These are phyloP conservation scores for Aspergillus proliferans DNA, from an alignment of 2,329 filamentous ascomycete species.

Conservation along the genomic window DNA sequence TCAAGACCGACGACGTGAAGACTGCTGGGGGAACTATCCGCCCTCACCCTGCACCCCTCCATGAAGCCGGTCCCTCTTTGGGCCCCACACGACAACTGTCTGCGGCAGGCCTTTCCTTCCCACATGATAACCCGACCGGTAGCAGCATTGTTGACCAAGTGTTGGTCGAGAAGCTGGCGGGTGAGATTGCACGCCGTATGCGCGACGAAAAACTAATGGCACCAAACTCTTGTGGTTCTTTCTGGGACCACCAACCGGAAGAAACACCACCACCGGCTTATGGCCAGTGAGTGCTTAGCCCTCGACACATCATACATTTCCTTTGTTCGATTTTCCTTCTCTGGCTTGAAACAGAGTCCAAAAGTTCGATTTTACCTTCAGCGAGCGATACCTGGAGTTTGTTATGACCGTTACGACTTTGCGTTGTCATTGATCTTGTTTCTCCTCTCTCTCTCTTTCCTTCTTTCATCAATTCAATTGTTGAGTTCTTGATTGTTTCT, in stretches of 20 bases:
- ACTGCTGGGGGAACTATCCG: constrained; percentile 29
- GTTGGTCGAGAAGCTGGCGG: constrained; percentile 65
- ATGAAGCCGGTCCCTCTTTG: constrained; percentile 22
- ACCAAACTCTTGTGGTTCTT: constrained; percentile 26
- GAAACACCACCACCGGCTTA: constrained; percentile 41
- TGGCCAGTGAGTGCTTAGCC: constrained; percentile 28
- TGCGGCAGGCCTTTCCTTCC: constrained; percentile 30
- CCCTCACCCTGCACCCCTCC: constrained; percentile 15
- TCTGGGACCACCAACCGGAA: constrained; percentile 32
- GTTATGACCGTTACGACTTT: constrained; percentile 18
- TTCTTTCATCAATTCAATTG: background rate
- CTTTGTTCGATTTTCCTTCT: constrained; percentile 7
- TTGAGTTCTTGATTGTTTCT: background rate
- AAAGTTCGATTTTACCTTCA: constrained; percentile 4
- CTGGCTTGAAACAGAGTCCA: background rate
- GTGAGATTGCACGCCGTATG: constrained; percentile 77
- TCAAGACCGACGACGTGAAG: constrained; percentile 22
- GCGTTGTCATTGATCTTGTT: constrained; percentile 11
- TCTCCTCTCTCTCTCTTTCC: constrained; percentile 12
- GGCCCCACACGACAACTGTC: constrained; percentile 22
- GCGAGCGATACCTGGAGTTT: constrained; percentile 10
- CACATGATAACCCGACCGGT: constrained; percentile 20
- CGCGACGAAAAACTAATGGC: constrained; percentile 68
- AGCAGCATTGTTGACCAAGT: constrained; percentile 41
- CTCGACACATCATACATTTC: background rate